Evolutionary conservation across 2,329 filamentous ascomycete genomes (phyloP).

Genomic region (Verticillium longisporum): DNA sequence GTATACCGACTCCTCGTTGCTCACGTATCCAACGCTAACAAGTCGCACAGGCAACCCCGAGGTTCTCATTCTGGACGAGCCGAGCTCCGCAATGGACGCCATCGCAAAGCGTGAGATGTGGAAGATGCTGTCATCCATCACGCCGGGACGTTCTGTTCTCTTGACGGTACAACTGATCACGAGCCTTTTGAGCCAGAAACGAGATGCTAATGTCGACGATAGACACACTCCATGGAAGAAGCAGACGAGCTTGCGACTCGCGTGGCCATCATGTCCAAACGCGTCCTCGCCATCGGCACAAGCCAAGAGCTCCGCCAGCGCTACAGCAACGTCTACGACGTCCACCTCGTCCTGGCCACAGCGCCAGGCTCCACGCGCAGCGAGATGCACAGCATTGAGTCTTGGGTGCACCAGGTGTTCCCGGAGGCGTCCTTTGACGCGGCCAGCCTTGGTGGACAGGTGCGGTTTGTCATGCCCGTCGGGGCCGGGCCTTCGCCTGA

Average conservation of each 20-base stretch:
- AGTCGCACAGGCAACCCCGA: slow-evolving; percentile 56
- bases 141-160: slow-evolving; percentile 56
- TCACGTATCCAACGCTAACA: neutral
- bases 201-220: neutral
- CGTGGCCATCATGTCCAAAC: slow-evolving; percentile 4
- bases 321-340: slow-evolving; percentile 54
- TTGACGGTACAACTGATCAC: slow-evolving; percentile 38
- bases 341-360: slow-evolving; percentile 51
- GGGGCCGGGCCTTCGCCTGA: slow-evolving; percentile 3
- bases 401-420: slow-evolving; percentile 46
- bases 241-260: slow-evolving; percentile 59
- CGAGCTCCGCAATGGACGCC: slow-evolving; percentile 65
- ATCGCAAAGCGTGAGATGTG: slow-evolving; percentile 69
- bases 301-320: slow-evolving; percentile 47
- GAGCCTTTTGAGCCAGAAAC: neutral
- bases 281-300: slow-evolving; percentile 53
- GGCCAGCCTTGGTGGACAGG: slow-evolving; percentile 53
- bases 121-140: slow-evolving; percentile 57
- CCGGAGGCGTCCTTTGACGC: slow-evolving; percentile 46
- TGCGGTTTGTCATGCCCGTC: slow-evolving; percentile 54
- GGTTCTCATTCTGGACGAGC: slow-evolving; percentile 66
- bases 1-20: slow-evolving; percentile 33
- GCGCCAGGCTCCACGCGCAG: slow-evolving; percentile 47
- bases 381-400: slow-evolving; percentile 47
- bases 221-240: slow-evolving; percentile 70